Evolutionary conservation across 768 basidiomycete species (phyloP).

Genomic region (Phaeotremella skinneri): DNA sequence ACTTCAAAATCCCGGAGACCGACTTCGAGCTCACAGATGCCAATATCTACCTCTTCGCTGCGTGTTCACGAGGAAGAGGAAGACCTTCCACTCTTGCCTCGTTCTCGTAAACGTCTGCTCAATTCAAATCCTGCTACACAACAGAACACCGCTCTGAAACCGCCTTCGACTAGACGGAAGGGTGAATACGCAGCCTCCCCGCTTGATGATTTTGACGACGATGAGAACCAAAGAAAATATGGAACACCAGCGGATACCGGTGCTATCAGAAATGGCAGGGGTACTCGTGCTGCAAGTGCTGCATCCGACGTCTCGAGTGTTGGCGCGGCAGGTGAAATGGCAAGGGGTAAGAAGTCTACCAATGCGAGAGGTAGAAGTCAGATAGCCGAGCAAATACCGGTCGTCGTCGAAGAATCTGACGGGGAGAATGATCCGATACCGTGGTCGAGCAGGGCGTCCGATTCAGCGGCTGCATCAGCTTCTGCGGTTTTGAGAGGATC

Average conservation of each 20-base stretch:
- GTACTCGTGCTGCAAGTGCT: slow-evolving; percentile 4
- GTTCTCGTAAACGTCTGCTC: slow-evolving; percentile 12
- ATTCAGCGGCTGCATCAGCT: not conserved
- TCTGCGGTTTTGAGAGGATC: not conserved
- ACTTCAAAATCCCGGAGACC: slow-evolving; percentile 5
- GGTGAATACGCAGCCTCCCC: not conserved
- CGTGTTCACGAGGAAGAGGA: slow-evolving; percentile 26
- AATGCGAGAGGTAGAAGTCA: not conserved
- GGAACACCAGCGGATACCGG: not conserved
- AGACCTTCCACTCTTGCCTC: slow-evolving; percentile 31
- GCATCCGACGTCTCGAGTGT: slow-evolving; percentile 11
- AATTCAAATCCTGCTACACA: not conserved
- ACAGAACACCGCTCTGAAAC: no score
- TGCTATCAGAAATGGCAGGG: not conserved
- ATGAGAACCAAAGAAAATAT: slow-evolving; percentile 14
- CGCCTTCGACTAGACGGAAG: no score
- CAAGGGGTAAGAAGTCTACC: not conserved
- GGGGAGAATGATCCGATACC: slow-evolving; percentile 16
- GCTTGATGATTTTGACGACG: slow-evolving; percentile 5
- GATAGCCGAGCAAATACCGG: not conserved
- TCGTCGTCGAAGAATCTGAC: slow-evolving; percentile 24
- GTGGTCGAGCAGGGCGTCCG: slow-evolving; percentile 14
- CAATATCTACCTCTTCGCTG: slow-evolving; percentile 5
- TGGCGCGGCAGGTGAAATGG: not conserved
- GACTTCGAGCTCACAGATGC: slow-evolving; percentile 12